Conservation (phyloP, 768 basidiomycete genomes). For the Boletus tomentosulus region DNA sequence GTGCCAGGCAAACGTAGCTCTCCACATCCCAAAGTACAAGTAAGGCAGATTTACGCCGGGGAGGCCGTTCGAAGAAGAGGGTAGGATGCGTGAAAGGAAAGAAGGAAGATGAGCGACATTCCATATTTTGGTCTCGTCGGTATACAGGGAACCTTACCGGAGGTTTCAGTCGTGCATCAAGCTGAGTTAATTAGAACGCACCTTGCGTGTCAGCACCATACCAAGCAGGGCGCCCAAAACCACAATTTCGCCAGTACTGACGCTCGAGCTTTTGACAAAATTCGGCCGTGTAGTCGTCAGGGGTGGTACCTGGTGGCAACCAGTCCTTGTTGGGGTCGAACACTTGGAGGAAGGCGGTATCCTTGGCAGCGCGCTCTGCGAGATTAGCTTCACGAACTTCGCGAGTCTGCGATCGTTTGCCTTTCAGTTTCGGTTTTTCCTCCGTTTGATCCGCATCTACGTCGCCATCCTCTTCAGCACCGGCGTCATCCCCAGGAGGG, state of each 20-base stretch:
- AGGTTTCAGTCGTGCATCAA: not conserved
- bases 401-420: conserved; percentile 41
- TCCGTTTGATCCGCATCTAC: conserved; percentile 26
- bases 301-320: conserved; percentile 70
- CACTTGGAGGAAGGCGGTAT: conserved; percentile 55
- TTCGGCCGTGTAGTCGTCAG: conserved; percentile 81
- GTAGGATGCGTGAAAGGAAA: conserved; percentile 75
- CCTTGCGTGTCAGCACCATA: conserved; percentile 97
- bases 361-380: conserved; percentile 41
- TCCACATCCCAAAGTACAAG: conserved; percentile 99
- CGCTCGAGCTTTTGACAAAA: conserved; percentile 86
- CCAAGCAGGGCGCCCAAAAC: conserved; percentile 88
- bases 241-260: conserved; percentile 88
- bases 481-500: conserved; percentile 8
- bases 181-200: conserved; percentile 30
- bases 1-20: conserved; percentile 98
- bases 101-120: conserved; percentile 93
- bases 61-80: conserved; percentile 60
- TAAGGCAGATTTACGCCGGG: conserved; percentile 98
- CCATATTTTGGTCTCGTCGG: conserved; percentile 78
- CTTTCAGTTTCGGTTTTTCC: conserved; percentile 36
- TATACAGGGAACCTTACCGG: conserved; percentile 58
- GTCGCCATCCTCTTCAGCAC: conserved; percentile 16
- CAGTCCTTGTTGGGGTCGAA: conserved; percentile 76
- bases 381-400: conserved; percentile 45